A percentile compares a stretch with the other conserved stretches of the same genome.
Evolutionary conservation across 495 filamentous ascomycete species (phyloP).

Genomic region (Aspergillus baeticus): DNA sequence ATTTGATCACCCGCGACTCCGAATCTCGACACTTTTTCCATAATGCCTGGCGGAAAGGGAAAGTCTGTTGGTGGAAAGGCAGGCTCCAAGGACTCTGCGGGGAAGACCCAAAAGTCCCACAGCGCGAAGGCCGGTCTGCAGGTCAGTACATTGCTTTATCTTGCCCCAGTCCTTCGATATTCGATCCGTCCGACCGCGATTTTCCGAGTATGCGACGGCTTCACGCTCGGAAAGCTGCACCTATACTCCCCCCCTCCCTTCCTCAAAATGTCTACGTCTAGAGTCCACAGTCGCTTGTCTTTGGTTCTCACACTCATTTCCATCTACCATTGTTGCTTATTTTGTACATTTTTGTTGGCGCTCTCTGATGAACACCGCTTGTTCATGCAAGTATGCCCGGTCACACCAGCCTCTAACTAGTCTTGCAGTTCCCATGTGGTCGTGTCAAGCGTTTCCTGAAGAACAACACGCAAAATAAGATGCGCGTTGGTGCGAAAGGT

Average conservation of each 20-base stretch:
- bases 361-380: too few species aligned
- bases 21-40: conserved; percentile 29
- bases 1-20: conserved; percentile 27
- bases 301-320: neutral
- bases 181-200: neutral
- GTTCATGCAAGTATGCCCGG: too few species aligned
- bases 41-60: conserved; percentile 86
- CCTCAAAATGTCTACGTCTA: neutral
- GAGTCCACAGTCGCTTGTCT: neutral
- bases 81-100: conserved; percentile 66
- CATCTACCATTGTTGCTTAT: neutral
- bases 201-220: neutral
- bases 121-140: conserved; percentile 97
- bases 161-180: neutral
- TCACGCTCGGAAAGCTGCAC: neutral
- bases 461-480: conserved; percentile 99
- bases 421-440: conserved; percentile 87
- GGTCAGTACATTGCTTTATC: conserved; percentile 60
- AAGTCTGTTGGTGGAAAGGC: conserved; percentile 96
- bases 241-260: neutral
- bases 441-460: conserved; percentile 99
- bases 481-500: conserved; percentile 98
- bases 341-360: too few species aligned
- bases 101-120: conserved; percentile 96
- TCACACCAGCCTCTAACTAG: conserved; percentile 13